A percentile compares a stretch with the other conserved stretches of the same genome.
Conservation (phyloP, 306 rosid species). For the Quercus dentata region DNA sequence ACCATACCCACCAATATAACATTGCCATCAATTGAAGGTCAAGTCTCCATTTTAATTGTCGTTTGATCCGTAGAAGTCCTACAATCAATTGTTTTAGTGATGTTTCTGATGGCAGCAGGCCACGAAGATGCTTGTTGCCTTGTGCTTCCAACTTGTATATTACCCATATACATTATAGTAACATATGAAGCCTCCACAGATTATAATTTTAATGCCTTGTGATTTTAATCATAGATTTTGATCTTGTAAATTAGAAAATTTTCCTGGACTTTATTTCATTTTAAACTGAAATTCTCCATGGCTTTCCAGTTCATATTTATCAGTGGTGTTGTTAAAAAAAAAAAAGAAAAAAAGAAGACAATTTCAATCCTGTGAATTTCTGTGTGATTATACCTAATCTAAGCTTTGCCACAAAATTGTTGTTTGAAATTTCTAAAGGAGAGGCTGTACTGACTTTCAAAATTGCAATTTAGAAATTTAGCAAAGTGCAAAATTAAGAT, state of each 20-base stretch:
- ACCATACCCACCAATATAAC: constrained; percentile 14
- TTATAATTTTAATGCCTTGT: background rate
- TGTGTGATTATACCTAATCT: no score
- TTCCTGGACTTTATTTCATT: background rate
- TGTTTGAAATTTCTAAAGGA: no score
- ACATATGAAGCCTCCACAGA: background rate
- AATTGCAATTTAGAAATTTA: no score
- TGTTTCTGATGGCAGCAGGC: constrained; percentile 25
- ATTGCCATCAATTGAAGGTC: constrained; percentile 3
- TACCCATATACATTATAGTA: background rate
- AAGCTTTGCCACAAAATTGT: no score
- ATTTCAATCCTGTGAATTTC: no score
- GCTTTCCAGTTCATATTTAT: background rate
- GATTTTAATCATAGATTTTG: no score
- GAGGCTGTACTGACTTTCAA: no score
- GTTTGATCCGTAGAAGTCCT: constrained; percentile 10
- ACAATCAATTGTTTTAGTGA: constrained; percentile 8
- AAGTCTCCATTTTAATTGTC: background rate
- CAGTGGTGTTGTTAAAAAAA: no score
- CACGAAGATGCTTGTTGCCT: constrained; percentile 5
- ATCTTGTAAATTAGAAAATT: no score
- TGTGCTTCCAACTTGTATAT: background rate
- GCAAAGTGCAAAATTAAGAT: rapidly evolving
- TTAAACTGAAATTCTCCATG: background rate
- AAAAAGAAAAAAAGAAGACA: no score